phyloP scores from a whole-genome alignment of 225 moss, liverwort and hornwort species.

The Rhytidiadelphus loreus region DNA sequence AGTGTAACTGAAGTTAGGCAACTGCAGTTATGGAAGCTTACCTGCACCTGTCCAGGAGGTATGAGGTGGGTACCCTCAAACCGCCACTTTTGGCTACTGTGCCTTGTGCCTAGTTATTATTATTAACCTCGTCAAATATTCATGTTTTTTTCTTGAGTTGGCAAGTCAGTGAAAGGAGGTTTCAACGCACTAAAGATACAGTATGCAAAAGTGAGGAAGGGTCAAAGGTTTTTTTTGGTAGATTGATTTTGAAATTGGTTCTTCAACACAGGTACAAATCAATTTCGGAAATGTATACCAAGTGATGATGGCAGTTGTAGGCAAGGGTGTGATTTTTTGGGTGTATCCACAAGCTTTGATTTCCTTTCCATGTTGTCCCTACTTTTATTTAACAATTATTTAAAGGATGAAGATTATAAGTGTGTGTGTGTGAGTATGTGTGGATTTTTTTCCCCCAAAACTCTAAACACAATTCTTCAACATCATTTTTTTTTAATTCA shows the following conservation, averaged over 20 bases:
- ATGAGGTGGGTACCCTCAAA: not conserved
- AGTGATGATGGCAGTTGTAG: not conserved
- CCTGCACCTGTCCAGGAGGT: no score
- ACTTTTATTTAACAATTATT: no score
- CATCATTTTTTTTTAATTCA: no score
- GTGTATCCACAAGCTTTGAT: not conserved
- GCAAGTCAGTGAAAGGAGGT: no score
- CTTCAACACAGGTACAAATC: not conserved
- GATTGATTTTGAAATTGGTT: not conserved
- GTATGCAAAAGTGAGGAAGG: not conserved
- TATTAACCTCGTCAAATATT: no score
- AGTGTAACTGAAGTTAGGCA: not conserved
- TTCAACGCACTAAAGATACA: not conserved
- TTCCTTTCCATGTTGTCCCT: no score
- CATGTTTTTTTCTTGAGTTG: no score
- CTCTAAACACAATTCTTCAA: no score
- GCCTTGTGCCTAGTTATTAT: no score
- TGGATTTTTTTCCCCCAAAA: no score
- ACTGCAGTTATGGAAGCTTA: not conserved
- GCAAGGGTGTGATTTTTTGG: not conserved
- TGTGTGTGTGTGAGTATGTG: no score
- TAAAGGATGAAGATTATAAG: no score
- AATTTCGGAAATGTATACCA: not conserved
- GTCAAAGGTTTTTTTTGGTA: rapidly evolving
- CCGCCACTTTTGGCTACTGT: not conserved